Evolutionary conservation across 148 eudicot species (phyloP), one percentile per base, ranked within the genome.

Genomic region (Nyssa sinensis): DNA sequence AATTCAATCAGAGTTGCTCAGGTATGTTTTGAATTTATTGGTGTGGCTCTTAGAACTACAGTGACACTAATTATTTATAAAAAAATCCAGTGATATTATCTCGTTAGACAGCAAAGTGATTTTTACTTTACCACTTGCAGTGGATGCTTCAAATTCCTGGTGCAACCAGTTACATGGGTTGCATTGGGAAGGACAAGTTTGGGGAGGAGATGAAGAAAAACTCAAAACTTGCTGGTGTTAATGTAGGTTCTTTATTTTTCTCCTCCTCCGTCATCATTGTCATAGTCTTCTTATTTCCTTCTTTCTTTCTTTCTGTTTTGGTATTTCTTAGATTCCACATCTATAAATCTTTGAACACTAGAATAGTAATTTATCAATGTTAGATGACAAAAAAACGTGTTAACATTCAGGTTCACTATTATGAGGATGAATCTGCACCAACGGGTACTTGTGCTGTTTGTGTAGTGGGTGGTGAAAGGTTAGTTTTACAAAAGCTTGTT

Each of bases 401-500:
- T 77, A 24, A 73, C 64, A 29, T 32, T 41, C 75, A 94, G 98
- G 97, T 85, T 77, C 97, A 94, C 69, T 94, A 92, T 72, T 92
- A 87, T 66, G 98, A 94, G 75, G 95, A 89, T 75, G 96, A 92
- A 41, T 67, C 94, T 79, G 85, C 89, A 80, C 88, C 93, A 44
- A 94, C 98, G 28, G 97, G 98, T 28, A 94, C 98, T 67, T 94
- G 98, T 84, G 98, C 81, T 76, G 98, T 94, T 68, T 94, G 97
- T 80, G 89, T 94, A 44, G 79, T 89, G 10, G 97, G 94, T 70
- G 94, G 94, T 32, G 98, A 94, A 86, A 94, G 98, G 98, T 94
- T 49, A 85, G 93, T 79, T 32, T 27, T 7, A 9, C 25, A 58
- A 62, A 47, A 7, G 30, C 60, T 73, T 66, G 14, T 30, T 21